Base-by-base conservation (phyloP, 2,329 filamentous ascomycete species). In the Cordyceps cateniannulata region DNA sequence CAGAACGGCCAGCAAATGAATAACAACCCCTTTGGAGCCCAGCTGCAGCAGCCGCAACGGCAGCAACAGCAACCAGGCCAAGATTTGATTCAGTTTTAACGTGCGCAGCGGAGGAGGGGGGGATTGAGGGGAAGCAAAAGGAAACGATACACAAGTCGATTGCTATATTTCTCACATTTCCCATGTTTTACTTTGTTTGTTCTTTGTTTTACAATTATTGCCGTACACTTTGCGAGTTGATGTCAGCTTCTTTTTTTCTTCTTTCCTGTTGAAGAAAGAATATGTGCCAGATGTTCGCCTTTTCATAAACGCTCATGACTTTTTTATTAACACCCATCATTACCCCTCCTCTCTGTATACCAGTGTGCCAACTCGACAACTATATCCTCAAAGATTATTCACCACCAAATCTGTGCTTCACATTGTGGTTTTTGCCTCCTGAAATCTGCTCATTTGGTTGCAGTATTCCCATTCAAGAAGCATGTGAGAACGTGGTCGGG, bases 401-500 rank as follows among this genome's bases (percentile, higher is more conserved):
- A 35, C 38, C 38, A 10, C 9, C 27, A 25, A 20, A 18, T 10
- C 24, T 40, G 7, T 20, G 27, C 38, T 14, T 45, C 8, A 59
- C 5, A 35, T 25, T 32, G 12, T 22, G 25, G 18, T 35, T n/a
- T 14, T 12, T 40, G 12, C 3, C 1, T 9, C 32, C 10, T 35
- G 5, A 35, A 35, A 12, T 35, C 14, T 29, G 5, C 8, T 48
- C 8, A 24, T 29, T 29, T 12, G 42, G 29, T 14, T 45, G 40
- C 40, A 42, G 14, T 20, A 14, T 35, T 35, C 5, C 50, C 50
- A 27, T 24, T 40, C 18, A 97, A 79, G 75, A 96, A 97, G 76
- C 96, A 96, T 57, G 88, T 91, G 45, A 96, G 79, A 2, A 96
- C 85, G 67, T 96, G 90, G 70, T 97, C 93, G 1, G 90, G 90